Conservation (phyloP, 352 stramenopile species). For the Globisporangium sylvaticum region DNA sequence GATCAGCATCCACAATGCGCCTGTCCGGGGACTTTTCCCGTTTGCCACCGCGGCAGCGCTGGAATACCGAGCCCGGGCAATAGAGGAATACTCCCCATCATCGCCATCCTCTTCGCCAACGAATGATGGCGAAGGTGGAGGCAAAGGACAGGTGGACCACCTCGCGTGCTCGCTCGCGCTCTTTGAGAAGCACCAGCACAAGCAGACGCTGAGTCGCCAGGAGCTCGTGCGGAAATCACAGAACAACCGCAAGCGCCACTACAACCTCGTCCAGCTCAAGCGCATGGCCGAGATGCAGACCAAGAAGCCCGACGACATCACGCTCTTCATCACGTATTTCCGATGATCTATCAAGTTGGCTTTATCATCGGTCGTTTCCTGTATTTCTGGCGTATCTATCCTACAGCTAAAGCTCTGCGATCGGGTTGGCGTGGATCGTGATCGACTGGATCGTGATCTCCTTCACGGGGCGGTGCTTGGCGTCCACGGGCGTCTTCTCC, state of each 20-base stretch:
- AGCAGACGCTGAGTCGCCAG: constrained; percentile 51
- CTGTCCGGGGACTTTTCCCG: constrained; percentile 34
- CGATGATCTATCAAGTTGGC: constrained; percentile 13
- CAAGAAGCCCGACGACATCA: constrained; percentile 81
- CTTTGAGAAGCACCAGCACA: constrained; percentile 44
- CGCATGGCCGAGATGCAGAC: constrained; percentile 71
- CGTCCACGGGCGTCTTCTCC: constrained; percentile 91
- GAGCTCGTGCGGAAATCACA: constrained; percentile 37
- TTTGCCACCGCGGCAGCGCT: constrained; percentile 61
- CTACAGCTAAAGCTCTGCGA: constrained; percentile 60
- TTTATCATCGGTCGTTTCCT: neutral
- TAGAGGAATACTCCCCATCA: constrained; percentile 28
- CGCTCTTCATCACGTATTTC: constrained; percentile 63
- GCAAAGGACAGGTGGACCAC: constrained; percentile 32
- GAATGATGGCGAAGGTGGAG: neutral
- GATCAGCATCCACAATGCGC: neutral
- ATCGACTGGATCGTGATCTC: constrained; percentile 87
- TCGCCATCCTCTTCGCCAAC: neutral
- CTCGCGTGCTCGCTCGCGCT: constrained; percentile 44
- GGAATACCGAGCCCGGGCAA: constrained; percentile 55
- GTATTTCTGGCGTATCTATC: neutral
- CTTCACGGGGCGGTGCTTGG: constrained; percentile 87
- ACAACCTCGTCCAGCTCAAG: constrained; percentile 63
- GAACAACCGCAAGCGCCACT: constrained; percentile 55
- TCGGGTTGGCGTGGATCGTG: constrained; percentile 92